A percentile compares a stretch with the other conserved stretches of the same genome.
Evolutionary conservation across 495 filamentous ascomycete species (phyloP).

Genomic region (Penicillium paradoxum): DNA sequence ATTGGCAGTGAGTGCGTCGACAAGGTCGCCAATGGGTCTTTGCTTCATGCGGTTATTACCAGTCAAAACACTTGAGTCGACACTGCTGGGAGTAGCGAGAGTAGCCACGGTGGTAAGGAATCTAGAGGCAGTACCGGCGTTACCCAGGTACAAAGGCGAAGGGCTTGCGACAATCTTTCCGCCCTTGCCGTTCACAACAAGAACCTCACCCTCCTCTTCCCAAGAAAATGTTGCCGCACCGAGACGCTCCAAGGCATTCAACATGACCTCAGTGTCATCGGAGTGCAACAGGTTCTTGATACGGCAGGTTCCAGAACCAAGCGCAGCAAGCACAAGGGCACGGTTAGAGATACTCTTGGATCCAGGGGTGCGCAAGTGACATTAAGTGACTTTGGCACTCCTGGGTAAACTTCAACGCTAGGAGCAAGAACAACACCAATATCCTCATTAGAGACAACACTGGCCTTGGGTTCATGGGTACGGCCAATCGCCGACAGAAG

Average conservation of each 20-base stretch:
- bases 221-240: conserved; percentile 89
- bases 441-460: conserved; percentile 76
- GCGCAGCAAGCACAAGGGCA: conserved; percentile 84
- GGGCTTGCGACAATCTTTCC: conserved; percentile 73
- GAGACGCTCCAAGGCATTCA: conserved; percentile 76
- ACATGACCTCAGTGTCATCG: conserved; percentile 95
- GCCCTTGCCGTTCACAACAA: conserved; percentile 86
- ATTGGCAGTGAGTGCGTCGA: conserved; percentile 82
- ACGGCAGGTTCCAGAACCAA: conserved; percentile 80
- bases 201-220: conserved; percentile 86
- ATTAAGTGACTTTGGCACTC: conserved; percentile 55
- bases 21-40: conserved; percentile 87
- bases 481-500: conserved; percentile 86
- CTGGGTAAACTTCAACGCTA: conserved; percentile 67
- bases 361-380: conserved; percentile 79
- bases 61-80: conserved; percentile 72
- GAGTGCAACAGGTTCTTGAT: conserved; percentile 92
- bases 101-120: conserved; percentile 93
- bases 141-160: conserved; percentile 83
- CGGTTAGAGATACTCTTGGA: conserved; percentile 99
- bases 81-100: conserved; percentile 62
- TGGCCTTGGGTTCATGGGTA: conserved; percentile 81
- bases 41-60: conserved; percentile 97
- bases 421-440: conserved; percentile 81
- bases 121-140: conserved; percentile 91